A percentile compares a stretch with the other conserved stretches of the same genome.
Conservation (phyloP, 495 filamentous ascomycete species). For the Aspergillus funiculosus region DNA sequence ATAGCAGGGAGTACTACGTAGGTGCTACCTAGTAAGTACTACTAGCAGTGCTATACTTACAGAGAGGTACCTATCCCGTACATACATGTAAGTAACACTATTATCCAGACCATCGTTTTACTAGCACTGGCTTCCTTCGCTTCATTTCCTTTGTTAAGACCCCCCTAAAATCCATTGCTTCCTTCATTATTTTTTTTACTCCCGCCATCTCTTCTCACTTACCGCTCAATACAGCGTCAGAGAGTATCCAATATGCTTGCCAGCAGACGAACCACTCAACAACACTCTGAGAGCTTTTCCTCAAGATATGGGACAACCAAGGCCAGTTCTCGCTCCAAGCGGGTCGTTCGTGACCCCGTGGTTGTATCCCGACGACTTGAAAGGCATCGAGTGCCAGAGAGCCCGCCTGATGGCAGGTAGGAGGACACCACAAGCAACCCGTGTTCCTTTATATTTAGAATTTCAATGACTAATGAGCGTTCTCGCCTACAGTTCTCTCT, state of each 20-base stretch:
- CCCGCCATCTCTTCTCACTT: neutral
- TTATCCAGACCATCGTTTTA: conserved; percentile 1
- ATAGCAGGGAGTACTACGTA: too few species aligned
- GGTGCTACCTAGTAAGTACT: too few species aligned
- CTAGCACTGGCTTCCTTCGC: conserved; percentile 7
- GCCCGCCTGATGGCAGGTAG: conserved; percentile 38
- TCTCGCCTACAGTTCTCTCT: conserved; percentile 43
- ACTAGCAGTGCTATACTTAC: neutral
- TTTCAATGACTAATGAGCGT: neutral
- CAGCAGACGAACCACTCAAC: conserved; percentile 24
- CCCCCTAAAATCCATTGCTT: neutral
- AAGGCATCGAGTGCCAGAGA: conserved; percentile 25
- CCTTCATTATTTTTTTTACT: neutral
- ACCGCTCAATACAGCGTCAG: conserved; percentile 1
- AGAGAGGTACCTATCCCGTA: conserved; percentile 5
- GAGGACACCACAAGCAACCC: conserved; percentile 8
- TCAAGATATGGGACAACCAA: conserved; percentile 45
- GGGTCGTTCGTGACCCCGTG: conserved; percentile 26
- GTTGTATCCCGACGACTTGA: conserved; percentile 26
- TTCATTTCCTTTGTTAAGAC: conserved; percentile 2
- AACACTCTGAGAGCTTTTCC: conserved; percentile 37
- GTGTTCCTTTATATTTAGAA: neutral
- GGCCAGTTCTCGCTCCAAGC: conserved; percentile 27
- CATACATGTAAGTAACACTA: conserved; percentile 1
- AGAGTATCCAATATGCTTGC: conserved; percentile 25